Conservation (phyloP, 495 filamentous ascomycete genomes). For the Collariella sp. region DNA sequence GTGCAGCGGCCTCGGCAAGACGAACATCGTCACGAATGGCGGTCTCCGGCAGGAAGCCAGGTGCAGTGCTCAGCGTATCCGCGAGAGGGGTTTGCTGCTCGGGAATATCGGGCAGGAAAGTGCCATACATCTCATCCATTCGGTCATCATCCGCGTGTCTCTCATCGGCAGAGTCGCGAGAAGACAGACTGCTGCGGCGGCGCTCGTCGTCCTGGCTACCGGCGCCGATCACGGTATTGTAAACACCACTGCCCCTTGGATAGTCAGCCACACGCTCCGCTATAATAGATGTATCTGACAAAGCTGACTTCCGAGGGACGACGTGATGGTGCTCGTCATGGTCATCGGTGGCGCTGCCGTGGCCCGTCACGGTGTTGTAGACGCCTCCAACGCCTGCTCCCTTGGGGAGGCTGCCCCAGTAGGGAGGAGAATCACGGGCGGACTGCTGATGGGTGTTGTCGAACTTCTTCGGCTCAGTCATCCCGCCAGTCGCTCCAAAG, state of each 20-base stretch:
- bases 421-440: slow-evolving; percentile 14
- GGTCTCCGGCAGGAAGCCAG: slow-evolving; percentile 6
- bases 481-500: too few relatives aligned
- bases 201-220: slow-evolving; percentile 23
- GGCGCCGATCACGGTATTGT: slow-evolving; percentile 23
- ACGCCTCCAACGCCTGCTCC: slow-evolving; percentile 23
- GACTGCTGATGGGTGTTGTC: background rate
- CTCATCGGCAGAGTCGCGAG: slow-evolving; percentile 5
- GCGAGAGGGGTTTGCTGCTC: background rate
- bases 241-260: slow-evolving; percentile 18
- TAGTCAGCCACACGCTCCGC: slow-evolving; percentile 10
- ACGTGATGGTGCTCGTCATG: slow-evolving; percentile 26
- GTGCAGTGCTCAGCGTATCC: background rate
- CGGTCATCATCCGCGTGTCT: background rate
- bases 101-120: slow-evolving; percentile 11
- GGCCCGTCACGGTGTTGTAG: slow-evolving; percentile 38
- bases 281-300: slow-evolving; percentile 15
- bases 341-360: slow-evolving; percentile 32
- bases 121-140: slow-evolving; percentile 2
- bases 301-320: slow-evolving; percentile 13
- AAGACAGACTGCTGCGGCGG: slow-evolving; percentile 4
- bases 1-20: background rate
- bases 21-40: slow-evolving; percentile 4
- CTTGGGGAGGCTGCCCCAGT: slow-evolving; percentile 36
- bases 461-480: background rate